A percentile compares a stretch with the other conserved stretches of the same genome.
These are phyloP conservation scores for Fraxinus ornus DNA, from an alignment of 305 asterid genomes.

Conservation along the genomic window DNA sequence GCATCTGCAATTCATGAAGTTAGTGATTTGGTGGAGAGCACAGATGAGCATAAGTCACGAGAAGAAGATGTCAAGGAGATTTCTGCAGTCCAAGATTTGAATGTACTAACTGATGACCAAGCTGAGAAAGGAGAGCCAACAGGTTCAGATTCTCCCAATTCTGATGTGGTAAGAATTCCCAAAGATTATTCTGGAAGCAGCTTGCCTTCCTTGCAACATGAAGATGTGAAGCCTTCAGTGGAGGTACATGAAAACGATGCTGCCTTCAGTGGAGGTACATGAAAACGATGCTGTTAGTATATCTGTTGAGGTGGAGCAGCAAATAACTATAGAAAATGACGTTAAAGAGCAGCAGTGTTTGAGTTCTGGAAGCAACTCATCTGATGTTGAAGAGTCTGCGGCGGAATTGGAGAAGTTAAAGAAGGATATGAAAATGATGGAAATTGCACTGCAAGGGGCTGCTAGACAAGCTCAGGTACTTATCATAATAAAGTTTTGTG, in stretches of 20 bases:
- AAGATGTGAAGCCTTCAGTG: constrained; percentile 33
- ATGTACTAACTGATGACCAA: constrained; percentile 30
- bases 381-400: constrained; percentile 41
- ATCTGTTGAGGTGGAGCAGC: constrained; percentile 38
- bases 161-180: constrained; percentile 36
- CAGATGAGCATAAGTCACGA: constrained; percentile 34
- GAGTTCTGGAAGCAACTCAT: constrained; percentile 42
- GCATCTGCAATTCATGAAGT: constrained; percentile 31
- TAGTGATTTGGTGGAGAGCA: constrained; percentile 34
- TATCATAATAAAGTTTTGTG: neutral
- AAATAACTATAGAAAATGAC: constrained; percentile 36
- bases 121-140: constrained; percentile 40
- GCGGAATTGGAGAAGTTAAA: constrained; percentile 70
- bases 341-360: constrained; percentile 31
- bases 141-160: constrained; percentile 39
- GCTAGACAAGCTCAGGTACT: constrained; percentile 97
- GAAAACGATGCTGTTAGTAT: constrained; percentile 35
- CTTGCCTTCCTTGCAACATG: constrained; percentile 30
- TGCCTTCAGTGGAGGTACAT: constrained; percentile 31
- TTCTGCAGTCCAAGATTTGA: constrained; percentile 41
- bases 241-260: too few species aligned
- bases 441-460: constrained; percentile 88
- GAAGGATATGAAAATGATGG: constrained; percentile 93
- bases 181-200: constrained; percentile 41
- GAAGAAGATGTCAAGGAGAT: constrained; percentile 36